phyloP scores from a whole-genome alignment of 164 flowering plant species.

The Taxillus chinensis region DNA sequence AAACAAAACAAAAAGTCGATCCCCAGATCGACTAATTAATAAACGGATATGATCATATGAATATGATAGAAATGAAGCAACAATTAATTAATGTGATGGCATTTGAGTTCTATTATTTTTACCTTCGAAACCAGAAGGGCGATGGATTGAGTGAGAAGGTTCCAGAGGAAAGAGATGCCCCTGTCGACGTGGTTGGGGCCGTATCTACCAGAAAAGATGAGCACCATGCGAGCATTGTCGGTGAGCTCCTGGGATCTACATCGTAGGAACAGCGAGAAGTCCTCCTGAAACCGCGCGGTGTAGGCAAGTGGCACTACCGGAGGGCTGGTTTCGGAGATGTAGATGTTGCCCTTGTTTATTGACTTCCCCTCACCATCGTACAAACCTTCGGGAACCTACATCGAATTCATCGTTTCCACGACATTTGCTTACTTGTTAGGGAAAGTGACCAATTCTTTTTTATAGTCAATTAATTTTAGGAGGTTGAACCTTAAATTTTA shows the following conservation, averaged over 20 bases:
- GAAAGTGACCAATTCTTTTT: too few relatives aligned
- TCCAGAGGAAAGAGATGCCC: conserved; percentile 62
- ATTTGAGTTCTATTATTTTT: neutral
- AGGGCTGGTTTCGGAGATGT: conserved; percentile 55
- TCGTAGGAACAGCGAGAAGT: conserved; percentile 48
- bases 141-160: conserved; percentile 44
- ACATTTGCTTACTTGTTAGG: too few relatives aligned
- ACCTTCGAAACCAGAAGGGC: conserved; percentile 47
- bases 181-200: conserved; percentile 41
- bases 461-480: too few relatives aligned
- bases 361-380: conserved; percentile 43
- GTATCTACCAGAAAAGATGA: conserved; percentile 49
- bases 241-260: conserved; percentile 55
- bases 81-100: too few relatives aligned
- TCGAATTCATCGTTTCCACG: neutral
- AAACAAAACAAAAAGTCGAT: too few relatives aligned
- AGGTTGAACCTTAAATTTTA: too few relatives aligned
- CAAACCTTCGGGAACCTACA: conserved; percentile 60
- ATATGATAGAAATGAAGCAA: too few relatives aligned
- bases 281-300: conserved; percentile 45
- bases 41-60: too few relatives aligned
- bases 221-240: conserved; percentile 60
- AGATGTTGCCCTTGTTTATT: conserved; percentile 54
- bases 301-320: conserved; percentile 41
- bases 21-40: too few relatives aligned